These are phyloP conservation scores for Colletotrichum sp. DNA, from an alignment of 2,329 filamentous ascomycete species.

Conservation along the genomic window DNA sequence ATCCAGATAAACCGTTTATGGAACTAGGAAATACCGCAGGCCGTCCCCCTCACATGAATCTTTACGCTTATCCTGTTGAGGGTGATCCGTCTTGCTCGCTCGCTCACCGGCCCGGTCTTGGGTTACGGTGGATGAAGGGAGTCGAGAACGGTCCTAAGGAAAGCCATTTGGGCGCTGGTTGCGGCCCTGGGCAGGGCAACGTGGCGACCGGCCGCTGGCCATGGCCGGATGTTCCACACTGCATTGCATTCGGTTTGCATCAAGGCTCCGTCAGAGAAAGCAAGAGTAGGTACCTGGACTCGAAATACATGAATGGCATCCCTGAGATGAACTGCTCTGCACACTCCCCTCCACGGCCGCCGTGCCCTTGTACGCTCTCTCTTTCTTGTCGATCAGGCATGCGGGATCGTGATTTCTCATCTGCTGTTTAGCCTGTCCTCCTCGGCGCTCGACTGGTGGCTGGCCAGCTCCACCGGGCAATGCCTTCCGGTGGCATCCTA, in stretches of 20 bases:
- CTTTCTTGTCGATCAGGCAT: constrained; percentile 1
- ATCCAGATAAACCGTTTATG: not conserved
- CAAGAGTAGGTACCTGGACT: not conserved
- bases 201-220: constrained; percentile 25
- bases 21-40: constrained; percentile 26
- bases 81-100: not conserved
- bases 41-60: constrained; percentile 25
- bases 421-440: not conserved
- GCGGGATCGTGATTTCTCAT: not conserved
- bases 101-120: not conserved
- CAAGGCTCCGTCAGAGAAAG: not conserved
- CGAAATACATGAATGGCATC: not conserved
- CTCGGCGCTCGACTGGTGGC: not conserved
- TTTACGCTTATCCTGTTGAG: not conserved
- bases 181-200: constrained; percentile 16
- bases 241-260: constrained; percentile 19
- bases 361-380: not conserved
- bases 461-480: not conserved
- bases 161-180: constrained; percentile 3
- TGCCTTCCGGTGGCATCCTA: not conserved
- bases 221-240: constrained; percentile 15
- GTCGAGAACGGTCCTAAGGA: not conserved
- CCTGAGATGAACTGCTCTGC: not conserved
- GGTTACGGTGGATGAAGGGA: not conserved
- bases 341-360: not conserved